These are phyloP conservation scores for Boletus rubropictus DNA, from an alignment of 768 basidiomycete genomes.

Conservation along the genomic window DNA sequence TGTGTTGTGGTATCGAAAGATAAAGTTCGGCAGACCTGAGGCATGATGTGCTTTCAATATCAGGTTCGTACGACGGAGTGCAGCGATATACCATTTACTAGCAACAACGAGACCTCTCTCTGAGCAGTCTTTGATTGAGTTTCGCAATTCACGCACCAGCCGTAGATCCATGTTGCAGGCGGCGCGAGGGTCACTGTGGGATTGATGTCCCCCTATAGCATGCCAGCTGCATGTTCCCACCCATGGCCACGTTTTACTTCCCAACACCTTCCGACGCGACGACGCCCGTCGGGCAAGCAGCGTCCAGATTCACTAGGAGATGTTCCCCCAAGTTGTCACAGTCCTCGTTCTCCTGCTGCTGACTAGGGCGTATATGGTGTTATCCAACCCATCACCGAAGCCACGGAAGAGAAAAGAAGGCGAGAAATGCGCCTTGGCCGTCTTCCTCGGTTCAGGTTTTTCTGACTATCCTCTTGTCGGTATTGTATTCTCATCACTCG, in stretches of 20 bases:
- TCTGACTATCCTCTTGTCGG: constrained; percentile 7
- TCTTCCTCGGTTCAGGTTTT: constrained; percentile 92
- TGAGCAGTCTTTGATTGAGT: constrained; percentile 65
- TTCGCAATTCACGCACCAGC: constrained; percentile 51
- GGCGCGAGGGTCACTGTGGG: background rate
- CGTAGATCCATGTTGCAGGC: constrained; percentile 40
- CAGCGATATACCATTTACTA: constrained; percentile 63
- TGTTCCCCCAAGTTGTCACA: constrained; percentile 11
- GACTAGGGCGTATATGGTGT: constrained; percentile 16
- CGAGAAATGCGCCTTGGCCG: constrained; percentile 51
- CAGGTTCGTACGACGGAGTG: constrained; percentile 5
- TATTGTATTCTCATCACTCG: constrained; percentile 6
- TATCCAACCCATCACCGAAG: constrained; percentile 11
- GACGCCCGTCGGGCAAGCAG: background rate
- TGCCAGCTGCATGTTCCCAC: constrained; percentile 14
- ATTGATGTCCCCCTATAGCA: background rate
- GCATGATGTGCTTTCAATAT: constrained; percentile 14
- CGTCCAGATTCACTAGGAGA: background rate
- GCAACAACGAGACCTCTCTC: constrained; percentile 65
- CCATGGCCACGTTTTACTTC: background rate
- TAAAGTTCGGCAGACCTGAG: constrained; percentile 74
- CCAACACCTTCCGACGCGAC: background rate
- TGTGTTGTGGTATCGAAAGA: constrained; percentile 49
- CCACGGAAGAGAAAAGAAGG: constrained; percentile 8
- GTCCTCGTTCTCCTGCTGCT: constrained; percentile 12